Conservation (phyloP, 2,329 filamentous ascomycete genomes). For the Colletotrichum zoysiae region DNA sequence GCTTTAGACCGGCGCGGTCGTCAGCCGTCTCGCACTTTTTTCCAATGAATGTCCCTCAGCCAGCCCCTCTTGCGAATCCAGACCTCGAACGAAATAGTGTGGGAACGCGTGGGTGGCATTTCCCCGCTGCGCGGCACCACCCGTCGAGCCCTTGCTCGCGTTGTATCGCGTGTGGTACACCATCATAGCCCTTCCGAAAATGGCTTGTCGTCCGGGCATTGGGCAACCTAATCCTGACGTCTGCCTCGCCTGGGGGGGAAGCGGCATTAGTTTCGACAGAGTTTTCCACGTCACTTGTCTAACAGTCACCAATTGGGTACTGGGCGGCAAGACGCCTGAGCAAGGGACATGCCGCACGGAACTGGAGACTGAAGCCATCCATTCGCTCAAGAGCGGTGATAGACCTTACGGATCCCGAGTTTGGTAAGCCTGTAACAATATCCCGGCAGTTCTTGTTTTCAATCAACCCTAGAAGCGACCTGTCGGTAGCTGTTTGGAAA, state of each 20-base stretch:
- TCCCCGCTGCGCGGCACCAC: constrained; percentile 10
- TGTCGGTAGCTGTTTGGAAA: background rate
- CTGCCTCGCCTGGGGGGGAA: background rate
- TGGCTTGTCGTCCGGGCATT: constrained; percentile 27
- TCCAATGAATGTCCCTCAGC: background rate
- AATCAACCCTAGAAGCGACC: background rate
- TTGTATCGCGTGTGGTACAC: constrained; percentile 25
- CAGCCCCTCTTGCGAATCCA: constrained; percentile 14
- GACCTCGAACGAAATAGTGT: constrained; percentile 6
- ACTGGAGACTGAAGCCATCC: background rate
- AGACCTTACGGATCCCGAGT: background rate
- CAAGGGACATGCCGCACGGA: constrained; percentile 1
- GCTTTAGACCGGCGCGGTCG: background rate
- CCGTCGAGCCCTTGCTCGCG: constrained; percentile 18
- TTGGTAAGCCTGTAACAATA: background rate
- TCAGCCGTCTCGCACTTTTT: background rate
- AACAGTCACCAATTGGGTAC: background rate
- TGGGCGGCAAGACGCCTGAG: background rate
- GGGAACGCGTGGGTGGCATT: background rate
- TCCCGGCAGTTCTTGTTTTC: background rate
- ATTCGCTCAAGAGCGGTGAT: background rate
- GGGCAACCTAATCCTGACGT: constrained; percentile 34
- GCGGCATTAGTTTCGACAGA: constrained; percentile 20
- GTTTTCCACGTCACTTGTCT: constrained; percentile 11
- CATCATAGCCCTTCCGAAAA: constrained; percentile 25